Percentiles rank a stretch among this genome's conserved stretches.
Evolutionary conservation across 352 stramenopile species (phyloP).

Genomic region (Globisporangium nodosum): DNA sequence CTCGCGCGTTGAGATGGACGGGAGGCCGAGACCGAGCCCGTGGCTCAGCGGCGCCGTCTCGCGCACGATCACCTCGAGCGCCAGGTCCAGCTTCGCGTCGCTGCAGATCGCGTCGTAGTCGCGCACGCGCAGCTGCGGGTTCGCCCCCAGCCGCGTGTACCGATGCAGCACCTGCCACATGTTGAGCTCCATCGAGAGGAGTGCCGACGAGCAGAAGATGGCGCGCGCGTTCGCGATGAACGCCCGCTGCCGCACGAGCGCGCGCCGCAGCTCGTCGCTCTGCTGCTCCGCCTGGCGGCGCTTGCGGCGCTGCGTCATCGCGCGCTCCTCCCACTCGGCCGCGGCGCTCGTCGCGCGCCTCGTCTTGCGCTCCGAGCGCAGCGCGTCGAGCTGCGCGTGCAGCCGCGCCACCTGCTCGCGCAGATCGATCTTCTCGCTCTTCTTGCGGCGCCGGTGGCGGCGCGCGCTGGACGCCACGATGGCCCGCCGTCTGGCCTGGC

Average conservation of each 20-base stretch:
- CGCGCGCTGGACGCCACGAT: constrained; percentile 33
- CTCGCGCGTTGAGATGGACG: too few relatives aligned
- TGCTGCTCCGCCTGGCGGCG: constrained; percentile 24
- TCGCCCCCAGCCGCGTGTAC: constrained; percentile 41
- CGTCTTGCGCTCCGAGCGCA: constrained; percentile 29
- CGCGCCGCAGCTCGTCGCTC: constrained; percentile 43
- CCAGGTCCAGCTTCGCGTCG: constrained; percentile 43
- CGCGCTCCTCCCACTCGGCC: constrained; percentile 24
- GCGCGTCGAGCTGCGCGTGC: constrained; percentile 19
- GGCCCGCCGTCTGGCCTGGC: constrained; percentile 21
- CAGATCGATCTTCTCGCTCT: constrained; percentile 37
- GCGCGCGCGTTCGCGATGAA: constrained; percentile 41
- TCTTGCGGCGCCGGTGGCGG: constrained; percentile 36
- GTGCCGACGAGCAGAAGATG: too few relatives aligned
- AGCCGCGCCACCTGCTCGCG: constrained; percentile 31
- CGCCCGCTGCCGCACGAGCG: constrained; percentile 36
- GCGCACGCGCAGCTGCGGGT: constrained; percentile 23
- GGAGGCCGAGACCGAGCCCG: constrained; percentile 27
- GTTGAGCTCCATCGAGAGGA: constrained; percentile 36
- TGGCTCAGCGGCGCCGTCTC: constrained; percentile 36
- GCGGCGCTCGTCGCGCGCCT: constrained; percentile 16
- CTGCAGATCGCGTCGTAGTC: constrained; percentile 42
- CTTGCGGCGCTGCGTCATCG: constrained; percentile 26
- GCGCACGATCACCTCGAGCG: constrained; percentile 37
- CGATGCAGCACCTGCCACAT: constrained; percentile 48